Percentiles rank a stretch among this genome's conserved stretches.
Evolutionary conservation across 202 grass and related monocot species (phyloP).

Genomic region (Zoysia matrella): DNA sequence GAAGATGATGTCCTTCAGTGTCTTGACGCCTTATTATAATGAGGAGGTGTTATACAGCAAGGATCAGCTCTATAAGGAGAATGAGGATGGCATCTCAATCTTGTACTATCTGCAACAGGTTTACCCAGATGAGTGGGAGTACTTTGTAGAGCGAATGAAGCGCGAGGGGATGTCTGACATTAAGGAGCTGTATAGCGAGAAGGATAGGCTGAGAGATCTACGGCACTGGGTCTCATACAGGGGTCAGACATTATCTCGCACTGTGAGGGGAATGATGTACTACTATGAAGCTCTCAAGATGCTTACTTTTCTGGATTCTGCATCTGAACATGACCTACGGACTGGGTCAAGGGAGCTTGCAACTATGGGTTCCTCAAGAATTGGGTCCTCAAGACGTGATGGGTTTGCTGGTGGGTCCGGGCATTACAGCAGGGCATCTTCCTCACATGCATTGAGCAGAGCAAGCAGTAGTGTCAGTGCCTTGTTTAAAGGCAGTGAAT

Average conservation of each 20-base stretch:
- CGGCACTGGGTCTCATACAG: conserved; percentile 94
- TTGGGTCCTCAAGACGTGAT: conserved; percentile 59
- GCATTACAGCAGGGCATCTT: conserved; percentile 55
- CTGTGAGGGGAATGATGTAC: conserved; percentile 99
- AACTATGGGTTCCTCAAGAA: conserved; percentile 56
- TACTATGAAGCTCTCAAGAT: conserved; percentile 98
- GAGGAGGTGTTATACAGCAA: conserved; percentile 96
- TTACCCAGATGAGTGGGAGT: conserved; percentile 90
- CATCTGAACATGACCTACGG: conserved; percentile 81
- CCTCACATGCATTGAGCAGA: conserved; percentile 66
- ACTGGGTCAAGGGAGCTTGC: conserved; percentile 78
- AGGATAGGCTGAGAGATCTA: conserved; percentile 66
- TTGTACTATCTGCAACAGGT: conserved; percentile 92
- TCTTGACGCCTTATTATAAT: conserved; percentile 96
- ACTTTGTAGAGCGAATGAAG: conserved; percentile 90
- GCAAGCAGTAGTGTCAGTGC: conserved; percentile 67
- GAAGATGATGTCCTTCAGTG: conserved; percentile 97
- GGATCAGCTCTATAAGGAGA: conserved; percentile 83
- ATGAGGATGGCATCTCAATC: conserved; percentile 95
- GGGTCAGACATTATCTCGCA: conserved; percentile 87
- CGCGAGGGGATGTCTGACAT: conserved; percentile 75
- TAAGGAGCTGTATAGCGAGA: conserved; percentile 70
- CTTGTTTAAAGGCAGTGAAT: conserved; percentile 95
- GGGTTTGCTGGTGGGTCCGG: conserved; percentile 51
- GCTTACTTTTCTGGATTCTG: conserved; percentile 94